A percentile compares a stretch with the other conserved stretches of the same genome.
phyloP scores from a whole-genome alignment of 257 asterid genomes.

The Thymus mandschuricus region DNA sequence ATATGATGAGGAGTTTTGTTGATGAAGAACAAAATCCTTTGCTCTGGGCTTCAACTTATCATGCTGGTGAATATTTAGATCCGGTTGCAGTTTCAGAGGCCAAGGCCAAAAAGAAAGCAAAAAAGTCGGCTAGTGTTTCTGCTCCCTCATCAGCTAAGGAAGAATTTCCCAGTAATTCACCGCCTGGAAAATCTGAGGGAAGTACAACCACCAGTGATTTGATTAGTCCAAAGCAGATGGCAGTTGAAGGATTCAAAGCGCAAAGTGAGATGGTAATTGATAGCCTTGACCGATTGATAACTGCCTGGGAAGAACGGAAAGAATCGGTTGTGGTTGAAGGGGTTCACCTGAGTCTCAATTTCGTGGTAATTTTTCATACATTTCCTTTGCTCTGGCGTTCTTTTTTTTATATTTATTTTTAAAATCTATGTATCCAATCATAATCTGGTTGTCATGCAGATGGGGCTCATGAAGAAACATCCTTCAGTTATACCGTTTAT shows the following conservation, averaged over 20 bases:
- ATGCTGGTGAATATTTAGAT: slow-evolving; percentile 95
- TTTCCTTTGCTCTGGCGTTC: not conserved
- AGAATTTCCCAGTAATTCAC: slow-evolving; percentile 40
- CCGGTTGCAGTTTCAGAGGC: slow-evolving; percentile 93
- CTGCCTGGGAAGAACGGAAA: slow-evolving; percentile 96
- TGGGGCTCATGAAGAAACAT: slow-evolving; percentile 99
- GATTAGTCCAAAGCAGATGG: slow-evolving; percentile 90
- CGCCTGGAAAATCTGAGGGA: slow-evolving; percentile 51
- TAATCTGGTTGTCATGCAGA: slow-evolving; percentile 55
- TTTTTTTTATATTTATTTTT: slow-evolving; percentile 7
- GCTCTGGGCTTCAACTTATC: slow-evolving; percentile 99
- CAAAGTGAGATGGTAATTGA: slow-evolving; percentile 99
- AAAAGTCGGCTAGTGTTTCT: slow-evolving; percentile 61
- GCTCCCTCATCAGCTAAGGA: slow-evolving; percentile 52
- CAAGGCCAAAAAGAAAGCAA: slow-evolving; percentile 85
- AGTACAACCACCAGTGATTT: slow-evolving; percentile 51
- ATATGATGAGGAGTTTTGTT: slow-evolving; percentile 99
- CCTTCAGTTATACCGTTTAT: slow-evolving; percentile 98
- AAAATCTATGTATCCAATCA: slow-evolving; percentile 4
- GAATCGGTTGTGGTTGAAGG: slow-evolving; percentile 99
- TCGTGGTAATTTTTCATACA: slow-evolving; percentile 67
- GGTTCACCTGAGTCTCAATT: slow-evolving; percentile 97
- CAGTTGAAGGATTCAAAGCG: slow-evolving; percentile 95
- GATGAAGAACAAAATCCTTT: slow-evolving; percentile 88
- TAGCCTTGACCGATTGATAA: slow-evolving; percentile 92